These are phyloP conservation scores for Adansonia digitata DNA, from an alignment of 345 rosid genomes.

Conservation along the genomic window DNA sequence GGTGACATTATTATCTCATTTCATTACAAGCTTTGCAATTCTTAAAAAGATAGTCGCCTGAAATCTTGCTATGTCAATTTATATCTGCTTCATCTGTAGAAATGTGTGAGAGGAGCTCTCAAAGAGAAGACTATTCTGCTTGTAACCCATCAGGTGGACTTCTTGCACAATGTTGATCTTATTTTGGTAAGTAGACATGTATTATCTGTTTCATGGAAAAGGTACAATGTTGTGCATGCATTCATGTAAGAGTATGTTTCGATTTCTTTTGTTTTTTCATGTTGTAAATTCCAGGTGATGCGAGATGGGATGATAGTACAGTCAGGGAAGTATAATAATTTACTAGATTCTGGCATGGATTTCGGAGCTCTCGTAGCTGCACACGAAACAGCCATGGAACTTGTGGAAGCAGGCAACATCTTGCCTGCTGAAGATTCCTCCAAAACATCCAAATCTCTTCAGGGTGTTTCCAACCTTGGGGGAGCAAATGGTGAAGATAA, in stretches of 20 bases:
- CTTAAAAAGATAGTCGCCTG: background rate
- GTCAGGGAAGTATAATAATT: conserved; percentile 67
- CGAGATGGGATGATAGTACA: conserved; percentile 84
- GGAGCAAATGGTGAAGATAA: conserved; percentile 51
- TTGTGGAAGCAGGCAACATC: conserved; percentile 51
- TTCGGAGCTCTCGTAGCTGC: conserved; percentile 80
- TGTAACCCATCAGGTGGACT: conserved; percentile 95
- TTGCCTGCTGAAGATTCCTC: conserved; percentile 33
- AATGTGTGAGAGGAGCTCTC: conserved; percentile 84
- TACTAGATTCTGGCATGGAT: conserved; percentile 55
- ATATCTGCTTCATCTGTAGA: conserved; percentile 32
- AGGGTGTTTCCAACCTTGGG: conserved; percentile 26
- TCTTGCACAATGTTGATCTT: conserved; percentile 80
- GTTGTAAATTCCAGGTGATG: conserved; percentile 58
- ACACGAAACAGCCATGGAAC: conserved; percentile 81
- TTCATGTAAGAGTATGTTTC: background rate
- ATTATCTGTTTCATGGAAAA: background rate
- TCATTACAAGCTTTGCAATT: background rate
- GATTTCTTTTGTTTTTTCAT: background rate
- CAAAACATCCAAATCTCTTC: conserved; percentile 28
- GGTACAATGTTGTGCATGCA: background rate
- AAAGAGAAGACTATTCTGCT: conserved; percentile 81
- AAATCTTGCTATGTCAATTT: conserved; percentile 12
- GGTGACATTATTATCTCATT: conserved; percentile 33
- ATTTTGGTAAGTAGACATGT: conserved; percentile 46